Percentiles rank a stretch among this genome's conserved stretches.
phyloP scores from a whole-genome alignment of 805 yeast species.

The Starmera quercuum region DNA sequence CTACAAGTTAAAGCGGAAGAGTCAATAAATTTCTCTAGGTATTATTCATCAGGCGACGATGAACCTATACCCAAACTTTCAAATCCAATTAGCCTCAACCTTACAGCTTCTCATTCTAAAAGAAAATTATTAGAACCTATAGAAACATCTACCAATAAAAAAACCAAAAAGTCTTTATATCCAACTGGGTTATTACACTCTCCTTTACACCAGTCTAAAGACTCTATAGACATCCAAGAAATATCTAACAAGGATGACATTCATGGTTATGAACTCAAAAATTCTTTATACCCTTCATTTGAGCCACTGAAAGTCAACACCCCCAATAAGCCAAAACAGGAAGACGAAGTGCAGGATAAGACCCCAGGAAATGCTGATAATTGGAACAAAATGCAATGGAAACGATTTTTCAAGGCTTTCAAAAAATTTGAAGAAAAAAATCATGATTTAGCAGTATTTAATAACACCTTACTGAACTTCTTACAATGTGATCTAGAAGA shows the following conservation, averaged over 20 bases:
- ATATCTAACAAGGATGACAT: neutral
- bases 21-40: no score
- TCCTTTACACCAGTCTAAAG: neutral
- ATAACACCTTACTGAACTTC: conserved; percentile 3
- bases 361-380: neutral
- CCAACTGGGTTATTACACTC: conserved; percentile 1
- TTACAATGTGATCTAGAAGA: conserved; percentile 15
- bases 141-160: conserved; percentile 1
- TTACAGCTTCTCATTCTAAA: conserved; percentile 2
- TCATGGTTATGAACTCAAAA: neutral
- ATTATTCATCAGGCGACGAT: conserved; percentile 15
- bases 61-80: conserved; percentile 18
- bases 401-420: conserved; percentile 7
- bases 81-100: conserved; percentile 2
- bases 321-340: no score
- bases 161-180: neutral
- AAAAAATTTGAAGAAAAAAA: conserved; percentile 2
- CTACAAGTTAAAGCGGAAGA: no score
- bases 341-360: neutral
- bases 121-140: neutral
- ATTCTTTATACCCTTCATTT: no score
- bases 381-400: conserved; percentile 15
- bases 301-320: no score
- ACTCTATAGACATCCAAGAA: neutral
- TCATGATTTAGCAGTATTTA: conserved; percentile 10